A percentile compares a stretch with the other conserved stretches of the same genome.
Evolutionary conservation across 2,329 filamentous ascomycete genomes (phyloP).

Genomic region (Ceratocystis colombiana): DNA sequence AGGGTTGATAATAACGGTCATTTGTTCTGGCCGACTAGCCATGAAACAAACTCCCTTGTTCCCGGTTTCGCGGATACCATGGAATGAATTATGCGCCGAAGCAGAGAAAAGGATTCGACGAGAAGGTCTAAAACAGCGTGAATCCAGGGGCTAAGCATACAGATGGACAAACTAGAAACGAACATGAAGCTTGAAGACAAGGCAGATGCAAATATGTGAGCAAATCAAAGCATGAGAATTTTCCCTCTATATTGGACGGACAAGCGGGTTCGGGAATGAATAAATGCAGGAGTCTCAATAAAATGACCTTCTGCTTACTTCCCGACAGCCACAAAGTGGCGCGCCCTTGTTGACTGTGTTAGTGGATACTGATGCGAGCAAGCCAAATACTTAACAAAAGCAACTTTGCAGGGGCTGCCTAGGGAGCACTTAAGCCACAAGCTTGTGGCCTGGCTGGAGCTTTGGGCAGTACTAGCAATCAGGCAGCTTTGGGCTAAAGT

Average conservation of each 20-base stretch:
- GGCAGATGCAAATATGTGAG: background rate
- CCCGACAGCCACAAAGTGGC: background rate
- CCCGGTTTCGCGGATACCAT: background rate
- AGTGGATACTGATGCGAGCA: background rate
- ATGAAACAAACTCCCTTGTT: background rate
- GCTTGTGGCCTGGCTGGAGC: background rate
- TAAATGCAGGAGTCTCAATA: too few relatives aligned
- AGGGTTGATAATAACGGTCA: background rate
- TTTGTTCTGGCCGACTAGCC: background rate
- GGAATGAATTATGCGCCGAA: constrained; percentile 9
- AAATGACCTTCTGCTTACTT: too few relatives aligned
- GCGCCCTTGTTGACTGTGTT: background rate
- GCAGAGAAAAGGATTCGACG: constrained; percentile 4
- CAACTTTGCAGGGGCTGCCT: background rate
- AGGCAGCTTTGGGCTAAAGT: constrained; percentile 16
- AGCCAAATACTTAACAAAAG: background rate
- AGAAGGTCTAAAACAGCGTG: constrained; percentile 6
- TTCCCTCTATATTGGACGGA: background rate
- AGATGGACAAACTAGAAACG: background rate
- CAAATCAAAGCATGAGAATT: background rate
- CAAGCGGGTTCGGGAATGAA: too few relatives aligned
- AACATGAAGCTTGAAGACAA: background rate
- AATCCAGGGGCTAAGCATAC: background rate
- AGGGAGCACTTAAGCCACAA: background rate
- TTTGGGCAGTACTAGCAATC: constrained; percentile 10